Evolutionary conservation across 129 eudicot species (phyloP).

Genomic region (Artemisia tridentata): DNA sequence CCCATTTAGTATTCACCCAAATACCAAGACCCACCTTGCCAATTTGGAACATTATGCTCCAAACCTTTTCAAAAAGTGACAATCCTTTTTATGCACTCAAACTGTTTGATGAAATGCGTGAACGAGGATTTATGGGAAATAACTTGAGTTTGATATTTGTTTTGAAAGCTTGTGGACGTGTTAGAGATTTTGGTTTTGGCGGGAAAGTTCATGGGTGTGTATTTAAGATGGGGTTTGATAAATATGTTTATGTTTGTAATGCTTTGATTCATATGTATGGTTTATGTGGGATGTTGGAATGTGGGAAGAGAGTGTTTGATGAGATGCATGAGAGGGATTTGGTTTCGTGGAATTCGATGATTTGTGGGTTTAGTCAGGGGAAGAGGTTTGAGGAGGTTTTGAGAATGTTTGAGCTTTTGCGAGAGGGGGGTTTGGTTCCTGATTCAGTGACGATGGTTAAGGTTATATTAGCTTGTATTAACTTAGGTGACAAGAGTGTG

Average conservation of each 20-base stretch:
- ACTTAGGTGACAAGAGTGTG: slow-evolving; percentile 39
- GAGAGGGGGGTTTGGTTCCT: slow-evolving; percentile 41
- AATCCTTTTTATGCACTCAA: slow-evolving; percentile 44
- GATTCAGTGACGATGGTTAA: slow-evolving; percentile 70
- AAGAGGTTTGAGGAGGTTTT: slow-evolving; percentile 48
- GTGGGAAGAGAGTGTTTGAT: slow-evolving; percentile 51
- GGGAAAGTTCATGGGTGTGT: slow-evolving; percentile 42
- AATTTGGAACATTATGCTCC: slow-evolving; percentile 53
- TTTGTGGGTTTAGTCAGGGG: slow-evolving; percentile 57
- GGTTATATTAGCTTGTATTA: slow-evolving; percentile 55
- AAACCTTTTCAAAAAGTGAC: slow-evolving; percentile 35
- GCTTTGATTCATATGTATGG: slow-evolving; percentile 64
- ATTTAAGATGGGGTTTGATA: slow-evolving; percentile 54
- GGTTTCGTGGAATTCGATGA: slow-evolving; percentile 68
- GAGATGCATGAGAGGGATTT: slow-evolving; percentile 56
- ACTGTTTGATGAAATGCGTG: slow-evolving; percentile 56
- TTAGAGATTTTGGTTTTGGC: slow-evolving; percentile 41
- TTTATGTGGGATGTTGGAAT: slow-evolving; percentile 39
- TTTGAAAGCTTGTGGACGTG: slow-evolving; percentile 59
- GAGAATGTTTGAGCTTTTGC: slow-evolving; percentile 39
- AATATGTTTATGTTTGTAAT: slow-evolving; percentile 56
- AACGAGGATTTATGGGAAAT: slow-evolving; percentile 42
- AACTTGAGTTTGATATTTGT: slow-evolving; percentile 42
- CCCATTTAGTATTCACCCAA: slow-evolving; percentile 43
- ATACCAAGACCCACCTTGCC: slow-evolving; percentile 49